Base-by-base conservation (phyloP, 352 stramenopile species). In the Globisporangium parvum region DNA sequence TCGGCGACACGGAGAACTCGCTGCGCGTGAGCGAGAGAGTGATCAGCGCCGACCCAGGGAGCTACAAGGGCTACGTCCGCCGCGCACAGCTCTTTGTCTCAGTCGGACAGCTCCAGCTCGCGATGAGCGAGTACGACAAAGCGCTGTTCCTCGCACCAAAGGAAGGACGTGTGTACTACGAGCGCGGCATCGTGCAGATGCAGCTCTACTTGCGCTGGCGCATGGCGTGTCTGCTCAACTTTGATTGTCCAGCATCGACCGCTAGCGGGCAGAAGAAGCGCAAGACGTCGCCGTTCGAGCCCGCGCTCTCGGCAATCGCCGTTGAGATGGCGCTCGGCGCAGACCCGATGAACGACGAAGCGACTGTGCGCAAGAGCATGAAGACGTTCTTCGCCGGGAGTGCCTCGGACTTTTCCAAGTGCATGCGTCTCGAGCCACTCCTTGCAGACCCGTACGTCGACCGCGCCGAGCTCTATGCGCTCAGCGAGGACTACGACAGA, bases 1-100 rank as follows among this genome's bases (percentile, higher is more conserved):
- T 90, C 52, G 81, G 81, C 18, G 81, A 92, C 57, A 92, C 81
- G 20, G 79, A 87, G 53, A 88, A 88, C 57, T 87, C 81, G 53
- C 53, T 90, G 51, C 70, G 77, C 14, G 70, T 88, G 49, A 92
- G 80, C 49, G 78, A 92, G 10, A 75, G 78, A 37, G 79, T 88
- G 33, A 85, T 92, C 51, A 72, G 47, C 39, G 55, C 71, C 5
- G 81, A 90, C 49, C 81, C 81, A 0, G 67, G 58, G 18, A 79
- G 77, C 57, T 84, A 72, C 59, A 75, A 74, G 31, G 80, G 78
- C 40, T 88, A 92, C 42, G 69, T 80, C 40, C 77, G 79, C 6
- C 73, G 81, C 2, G 79, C 79, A 11, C 81, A 92, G 57, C 55
- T 91, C 57, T 59, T 87, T 31, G 71, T 87, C 3, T 81, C 74